Evolutionary conservation across 495 filamentous ascomycete genomes (phyloP).

Genomic region (Bryoglossum gracile): DNA sequence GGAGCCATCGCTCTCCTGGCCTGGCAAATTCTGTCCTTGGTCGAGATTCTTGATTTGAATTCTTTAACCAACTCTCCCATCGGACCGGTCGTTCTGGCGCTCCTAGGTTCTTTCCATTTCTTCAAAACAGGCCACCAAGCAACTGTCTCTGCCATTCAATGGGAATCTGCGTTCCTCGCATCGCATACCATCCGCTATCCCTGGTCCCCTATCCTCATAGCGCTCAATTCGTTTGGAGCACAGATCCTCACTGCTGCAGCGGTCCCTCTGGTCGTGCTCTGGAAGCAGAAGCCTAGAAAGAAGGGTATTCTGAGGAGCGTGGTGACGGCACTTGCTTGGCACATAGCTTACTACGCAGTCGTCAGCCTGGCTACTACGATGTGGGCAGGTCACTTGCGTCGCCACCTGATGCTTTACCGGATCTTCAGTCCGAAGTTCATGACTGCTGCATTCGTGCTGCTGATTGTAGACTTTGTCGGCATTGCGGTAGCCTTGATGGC

Average conservation of each 20-base stretch:
- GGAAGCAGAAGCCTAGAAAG: conserved; percentile 63
- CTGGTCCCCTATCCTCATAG: conserved; percentile 74
- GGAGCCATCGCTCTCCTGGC: conserved; percentile 71
- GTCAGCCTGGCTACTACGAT: conserved; percentile 76
- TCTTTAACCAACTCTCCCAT: conserved; percentile 59
- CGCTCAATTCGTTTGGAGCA: conserved; percentile 80
- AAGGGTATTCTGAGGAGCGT: conserved; percentile 59
- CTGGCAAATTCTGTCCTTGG: conserved; percentile 78
- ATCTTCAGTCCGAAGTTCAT: conserved; percentile 90
- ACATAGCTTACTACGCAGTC: conserved; percentile 72
- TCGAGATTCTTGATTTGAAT: conserved; percentile 83
- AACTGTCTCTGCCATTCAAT: conserved; percentile 80
- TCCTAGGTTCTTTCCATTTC: conserved; percentile 86
- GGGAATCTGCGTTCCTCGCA: conserved; percentile 94
- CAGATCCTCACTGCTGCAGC: conserved; percentile 75
- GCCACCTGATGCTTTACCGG: conserved; percentile 96
- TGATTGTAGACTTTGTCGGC: conserved; percentile 70
- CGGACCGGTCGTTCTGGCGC: conserved; percentile 74
- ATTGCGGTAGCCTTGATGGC: conserved; percentile 62
- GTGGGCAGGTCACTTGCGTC: conserved; percentile 68
- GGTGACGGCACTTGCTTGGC: conserved; percentile 59
- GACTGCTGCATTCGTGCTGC: conserved; percentile 64
- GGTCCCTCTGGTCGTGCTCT: conserved; percentile 75
- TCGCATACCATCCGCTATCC: conserved; percentile 78
- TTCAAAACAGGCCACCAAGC: conserved; percentile 99